These are phyloP conservation scores for Allantophomopsis lycopodina DNA, from an alignment of 2,329 filamentous ascomycete species.

Conservation along the genomic window DNA sequence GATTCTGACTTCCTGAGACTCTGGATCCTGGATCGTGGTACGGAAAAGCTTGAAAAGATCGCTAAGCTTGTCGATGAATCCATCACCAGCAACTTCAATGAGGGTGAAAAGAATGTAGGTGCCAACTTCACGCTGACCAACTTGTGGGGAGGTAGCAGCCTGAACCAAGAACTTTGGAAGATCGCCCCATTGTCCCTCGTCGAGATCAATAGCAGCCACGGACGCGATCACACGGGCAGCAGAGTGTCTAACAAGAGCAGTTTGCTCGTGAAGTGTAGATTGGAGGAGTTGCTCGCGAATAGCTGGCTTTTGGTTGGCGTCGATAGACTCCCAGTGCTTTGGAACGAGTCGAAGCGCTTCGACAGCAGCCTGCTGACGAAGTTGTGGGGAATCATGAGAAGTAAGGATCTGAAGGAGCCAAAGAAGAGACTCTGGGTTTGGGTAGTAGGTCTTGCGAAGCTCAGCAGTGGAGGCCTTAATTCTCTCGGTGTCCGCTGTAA, in stretches of 20 bases:
- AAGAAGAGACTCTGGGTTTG: slow-evolving; percentile 68
- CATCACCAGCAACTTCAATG: slow-evolving; percentile 73
- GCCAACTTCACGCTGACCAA: slow-evolving; percentile 75
- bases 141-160: slow-evolving; percentile 61
- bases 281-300: slow-evolving; percentile 76
- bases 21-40: slow-evolving; percentile 77
- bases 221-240: slow-evolving; percentile 78
- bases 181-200: slow-evolving; percentile 74
- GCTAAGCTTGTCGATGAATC: slow-evolving; percentile 67
- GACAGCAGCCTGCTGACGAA: slow-evolving; percentile 84
- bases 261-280: slow-evolving; percentile 67
- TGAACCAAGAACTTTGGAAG: slow-evolving; percentile 68
- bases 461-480: slow-evolving; percentile 83
- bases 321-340: slow-evolving; percentile 73
- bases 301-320: slow-evolving; percentile 62
- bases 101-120: slow-evolving; percentile 90
- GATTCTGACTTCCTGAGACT: slow-evolving; percentile 84
- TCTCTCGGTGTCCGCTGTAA: slow-evolving; percentile 68
- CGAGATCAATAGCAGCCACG: slow-evolving; percentile 75
- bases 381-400: slow-evolving; percentile 52
- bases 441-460: slow-evolving; percentile 89
- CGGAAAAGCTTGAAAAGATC: slow-evolving; percentile 74
- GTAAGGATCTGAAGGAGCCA: slow-evolving; percentile 81
- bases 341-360: slow-evolving; percentile 71
- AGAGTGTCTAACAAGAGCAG: slow-evolving; percentile 68